phyloP scores from a whole-genome alignment of 345 rosid species.

The Pistacia atlantica region DNA sequence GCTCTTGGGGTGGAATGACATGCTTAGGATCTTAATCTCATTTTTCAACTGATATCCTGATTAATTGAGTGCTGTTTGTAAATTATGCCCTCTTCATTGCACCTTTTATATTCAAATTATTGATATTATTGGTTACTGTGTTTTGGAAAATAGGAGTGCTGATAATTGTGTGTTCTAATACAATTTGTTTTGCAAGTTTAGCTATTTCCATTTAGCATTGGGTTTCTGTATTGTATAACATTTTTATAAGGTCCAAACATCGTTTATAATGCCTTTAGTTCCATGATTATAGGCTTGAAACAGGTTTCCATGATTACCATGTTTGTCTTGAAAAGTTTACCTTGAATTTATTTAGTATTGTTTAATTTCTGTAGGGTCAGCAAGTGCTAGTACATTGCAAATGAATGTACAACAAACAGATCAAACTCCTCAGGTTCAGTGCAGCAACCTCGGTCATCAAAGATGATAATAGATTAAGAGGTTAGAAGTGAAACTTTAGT shows the following conservation, averaged over 20 bases:
- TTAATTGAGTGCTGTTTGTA: neutral
- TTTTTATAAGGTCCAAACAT: neutral
- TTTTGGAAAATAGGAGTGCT: neutral
- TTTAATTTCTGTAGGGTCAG: slow-evolving; percentile 21
- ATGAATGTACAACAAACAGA: neutral
- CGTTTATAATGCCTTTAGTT: neutral
- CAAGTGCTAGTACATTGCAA: slow-evolving; percentile 4
- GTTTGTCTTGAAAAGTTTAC: slow-evolving; percentile 7
- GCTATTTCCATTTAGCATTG: neutral
- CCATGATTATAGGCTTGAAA: neutral
- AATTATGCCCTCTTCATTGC: neutral
- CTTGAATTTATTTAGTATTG: neutral
- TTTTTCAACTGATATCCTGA: neutral
- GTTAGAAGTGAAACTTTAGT: neutral
- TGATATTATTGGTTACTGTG: too few relatives aligned
- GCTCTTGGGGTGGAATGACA: neutral
- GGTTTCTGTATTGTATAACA: neutral
- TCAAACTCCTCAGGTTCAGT: slow-evolving; percentile 4
- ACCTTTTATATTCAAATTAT: neutral
- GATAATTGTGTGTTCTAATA: too few relatives aligned
- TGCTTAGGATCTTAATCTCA: neutral
- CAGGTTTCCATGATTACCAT: neutral
- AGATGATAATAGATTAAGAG: slow-evolving; percentile 14
- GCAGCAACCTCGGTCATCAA: neutral
- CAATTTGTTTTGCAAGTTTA: neutral